phyloP scores from a whole-genome alignment of 1,284 basidiomycete species.

The Leucoagaricus sp. region DNA sequence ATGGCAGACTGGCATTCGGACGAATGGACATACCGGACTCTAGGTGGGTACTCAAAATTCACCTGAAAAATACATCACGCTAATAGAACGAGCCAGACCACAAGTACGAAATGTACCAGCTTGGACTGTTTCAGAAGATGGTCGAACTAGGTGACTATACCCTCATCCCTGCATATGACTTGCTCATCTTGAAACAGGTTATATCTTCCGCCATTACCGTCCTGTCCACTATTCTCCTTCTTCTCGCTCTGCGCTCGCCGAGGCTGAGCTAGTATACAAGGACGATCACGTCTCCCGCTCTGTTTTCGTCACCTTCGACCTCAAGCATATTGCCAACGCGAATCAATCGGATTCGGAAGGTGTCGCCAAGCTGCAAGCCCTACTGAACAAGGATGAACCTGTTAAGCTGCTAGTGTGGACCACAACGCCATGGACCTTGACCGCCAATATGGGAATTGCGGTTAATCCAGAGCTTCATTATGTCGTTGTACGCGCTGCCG shows the following conservation, averaged over 20 bases:
- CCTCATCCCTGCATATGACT: background rate
- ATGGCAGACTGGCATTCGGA: slow-evolving; percentile 89
- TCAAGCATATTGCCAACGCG: slow-evolving; percentile 36
- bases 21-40: slow-evolving; percentile 82
- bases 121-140: slow-evolving; percentile 88
- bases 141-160: slow-evolving; percentile 70
- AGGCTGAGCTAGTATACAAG: slow-evolving; percentile 92
- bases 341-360: background rate
- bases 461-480: slow-evolving; percentile 80
- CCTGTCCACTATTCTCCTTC: slow-evolving; percentile 98
- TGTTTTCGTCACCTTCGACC: slow-evolving; percentile 82
- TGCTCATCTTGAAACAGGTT: slow-evolving; percentile 41
- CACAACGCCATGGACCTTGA: slow-evolving; percentile 97
- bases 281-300: slow-evolving; percentile 89
- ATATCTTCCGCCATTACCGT: slow-evolving; percentile 86
- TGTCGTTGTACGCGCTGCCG: slow-evolving; percentile 50
- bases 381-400: slow-evolving; percentile 22
- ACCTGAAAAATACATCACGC: background rate
- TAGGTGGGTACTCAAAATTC: slow-evolving; percentile 54
- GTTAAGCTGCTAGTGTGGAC: slow-evolving; percentile 91
- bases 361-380: slow-evolving; percentile 16
- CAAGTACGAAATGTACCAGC: slow-evolving; percentile 86
- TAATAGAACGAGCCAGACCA: slow-evolving; percentile 56
- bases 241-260: slow-evolving; percentile 91
- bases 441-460: slow-evolving; percentile 94